These are phyloP conservation scores for Debaryomyces castellii DNA, from an alignment of 805 yeast genomes.

Conservation along the genomic window DNA sequence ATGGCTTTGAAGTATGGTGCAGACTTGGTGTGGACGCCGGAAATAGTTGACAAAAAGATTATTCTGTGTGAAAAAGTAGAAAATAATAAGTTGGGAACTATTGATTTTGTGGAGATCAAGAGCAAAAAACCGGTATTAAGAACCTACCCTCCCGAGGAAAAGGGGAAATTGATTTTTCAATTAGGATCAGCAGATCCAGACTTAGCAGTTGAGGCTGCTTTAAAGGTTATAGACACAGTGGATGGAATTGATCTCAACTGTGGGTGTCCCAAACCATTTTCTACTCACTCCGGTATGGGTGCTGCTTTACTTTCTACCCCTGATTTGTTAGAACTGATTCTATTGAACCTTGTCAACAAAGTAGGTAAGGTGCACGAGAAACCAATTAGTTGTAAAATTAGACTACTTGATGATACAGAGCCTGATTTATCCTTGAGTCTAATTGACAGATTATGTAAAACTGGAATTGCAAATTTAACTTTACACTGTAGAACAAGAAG, in stretches of 20 bases:
- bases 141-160: slow-evolving; percentile 63
- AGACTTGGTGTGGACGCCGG: slow-evolving; percentile 94
- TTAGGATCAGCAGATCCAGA: slow-evolving; percentile 85
- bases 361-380: slow-evolving; percentile 77
- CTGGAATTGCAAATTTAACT: slow-evolving; percentile 85
- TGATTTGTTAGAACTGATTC: slow-evolving; percentile 68
- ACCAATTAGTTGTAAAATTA: slow-evolving; percentile 88
- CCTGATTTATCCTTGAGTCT: slow-evolving; percentile 53
- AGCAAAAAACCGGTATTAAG: slow-evolving; percentile 60
- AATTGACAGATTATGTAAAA: slow-evolving; percentile 50
- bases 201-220: slow-evolving; percentile 86
- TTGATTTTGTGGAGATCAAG: slow-evolving; percentile 53
- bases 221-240: slow-evolving; percentile 77
- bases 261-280: slow-evolving; percentile 96
- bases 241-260: slow-evolving; percentile 92
- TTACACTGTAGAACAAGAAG: slow-evolving; percentile 87
- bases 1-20: slow-evolving; percentile 83
- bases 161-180: slow-evolving; percentile 76
- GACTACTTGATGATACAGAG: slow-evolving; percentile 66
- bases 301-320: slow-evolving; percentile 88
- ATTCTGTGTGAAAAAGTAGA: slow-evolving; percentile 64
- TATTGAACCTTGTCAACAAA: slow-evolving; percentile 65
- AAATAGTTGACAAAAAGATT: slow-evolving; percentile 83
- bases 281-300: slow-evolving; percentile 96
- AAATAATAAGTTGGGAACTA: slow-evolving; percentile 56